Evolutionary conservation across 2,329 filamentous ascomycete species (phyloP).

Genomic region (Raffaelea albimanens): DNA sequence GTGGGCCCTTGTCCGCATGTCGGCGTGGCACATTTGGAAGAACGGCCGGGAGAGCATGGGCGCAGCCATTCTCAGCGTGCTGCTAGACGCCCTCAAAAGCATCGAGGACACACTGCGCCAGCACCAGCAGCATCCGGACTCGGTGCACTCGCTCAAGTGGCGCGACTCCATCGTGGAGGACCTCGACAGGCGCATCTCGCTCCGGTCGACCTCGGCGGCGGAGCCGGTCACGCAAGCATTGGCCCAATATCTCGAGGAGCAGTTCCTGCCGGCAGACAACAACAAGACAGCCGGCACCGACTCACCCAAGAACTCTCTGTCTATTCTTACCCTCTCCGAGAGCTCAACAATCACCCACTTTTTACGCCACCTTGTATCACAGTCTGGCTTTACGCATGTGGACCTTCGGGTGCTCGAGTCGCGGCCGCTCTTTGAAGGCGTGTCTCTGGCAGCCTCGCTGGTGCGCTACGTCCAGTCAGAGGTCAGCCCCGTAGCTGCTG

Average conservation of each 20-base stretch:
- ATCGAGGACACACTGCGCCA: constrained; percentile 23
- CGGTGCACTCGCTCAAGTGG: constrained; percentile 2
- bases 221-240: constrained; percentile 21
- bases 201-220: constrained; percentile 15
- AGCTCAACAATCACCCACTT: constrained; percentile 50
- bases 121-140: constrained; percentile 12
- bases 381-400: constrained; percentile 26
- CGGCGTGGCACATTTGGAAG: constrained; percentile 55
- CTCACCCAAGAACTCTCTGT: constrained; percentile 24
- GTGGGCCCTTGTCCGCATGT: constrained; percentile 47
- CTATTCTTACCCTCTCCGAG: constrained; percentile 50
- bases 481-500: constrained; percentile 8
- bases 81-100: constrained; percentile 35
- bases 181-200: constrained; percentile 13
- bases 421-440: constrained; percentile 56
- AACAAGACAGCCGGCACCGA: not conserved
- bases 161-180: constrained; percentile 9
- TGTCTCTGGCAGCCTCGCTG: constrained; percentile 40
- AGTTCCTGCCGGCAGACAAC: constrained; percentile 15
- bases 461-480: constrained; percentile 17
- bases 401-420: constrained; percentile 57
- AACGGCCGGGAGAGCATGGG: constrained; percentile 59
- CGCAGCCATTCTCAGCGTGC: constrained; percentile 42
- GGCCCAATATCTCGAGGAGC: constrained; percentile 22
- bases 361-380: constrained; percentile 31